Base-by-base conservation (phyloP, 1,139 yeast species). In the Candida gigantensis region DNA sequence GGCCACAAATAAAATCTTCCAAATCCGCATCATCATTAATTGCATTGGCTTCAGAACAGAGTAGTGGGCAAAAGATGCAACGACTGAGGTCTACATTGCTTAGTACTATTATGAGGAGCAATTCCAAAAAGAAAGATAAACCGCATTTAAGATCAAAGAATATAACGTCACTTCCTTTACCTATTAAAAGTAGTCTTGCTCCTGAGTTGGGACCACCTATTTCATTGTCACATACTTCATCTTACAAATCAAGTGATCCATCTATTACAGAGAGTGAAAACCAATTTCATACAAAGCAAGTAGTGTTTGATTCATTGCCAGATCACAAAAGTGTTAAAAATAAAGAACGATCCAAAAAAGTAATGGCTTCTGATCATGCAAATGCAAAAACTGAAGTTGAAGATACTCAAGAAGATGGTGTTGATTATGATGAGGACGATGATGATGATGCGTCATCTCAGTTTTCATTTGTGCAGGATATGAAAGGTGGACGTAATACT, bases 391-490 rank as follows among this genome's bases (percentile, higher is more conserved):
- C 8, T 24, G 13, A 14, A 9, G 19, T 18, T 18, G 7, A 18
- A 6, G 7, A 18, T 5, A 18, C 19, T 18, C 19, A 7, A 5
- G 36, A 38, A 16, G 49, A 50, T n/a, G n/a, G n/a, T n/a, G n/a
- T n/a, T n/a, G 57, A 50, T 10, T 50, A 45, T 14, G 52, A 49
- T 26, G 50, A 46, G 4, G 59, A 55, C 12, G 53, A 47, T 3
- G 58, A 55, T 19, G 61, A 65, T 4, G 65, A 59, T 23, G 34
- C 62, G 6, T 61, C 72, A 1, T 72, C 79, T 1, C 77, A 72
- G 39, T 81, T 81, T 49, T 79, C 85, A 0, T 81, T 81, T 49
- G 81, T 79, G 30, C 65, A 70, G 39, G 79, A 75, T 40, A 60
- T 62, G 36, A 65, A 64, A 11, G 76, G 78, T 15, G 86, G 85